Evolutionary conservation across 208 protist genomes (phyloP), one percentile per base, ranked within the genome.

Genomic region (Porcisia deanei): DNA sequence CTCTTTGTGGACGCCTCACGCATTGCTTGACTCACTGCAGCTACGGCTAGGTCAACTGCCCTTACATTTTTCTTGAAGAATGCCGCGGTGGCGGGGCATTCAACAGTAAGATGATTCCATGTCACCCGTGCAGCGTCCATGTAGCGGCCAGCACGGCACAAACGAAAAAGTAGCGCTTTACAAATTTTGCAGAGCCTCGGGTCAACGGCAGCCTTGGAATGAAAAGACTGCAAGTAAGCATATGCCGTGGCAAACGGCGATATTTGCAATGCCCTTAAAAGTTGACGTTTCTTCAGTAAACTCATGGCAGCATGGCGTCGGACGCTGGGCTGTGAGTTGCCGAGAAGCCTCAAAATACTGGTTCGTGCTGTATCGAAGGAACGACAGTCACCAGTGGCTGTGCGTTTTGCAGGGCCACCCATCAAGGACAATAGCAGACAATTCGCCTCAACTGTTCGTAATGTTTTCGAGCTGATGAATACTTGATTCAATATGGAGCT

Each of bases 91-190:
- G 60, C 57, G 0, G 68, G 22, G 20, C 76, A 83, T 16, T 72
- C 41, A 7, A 75, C 75, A 34, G 87, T 88, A 7, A 94, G 80
- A 75, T 94, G 90, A 65, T 94, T 94, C 90, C 90, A 94, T 16
- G 83, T 71, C 6, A 94, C n/a, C 22, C 79, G 80, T 9, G 90
- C 87, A 0, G 90, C 87, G 1, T 85, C 80, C 14, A 58, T 61
- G 54, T 85, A 75, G 8, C 76, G 75, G 7, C 79, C 83, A 0
- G 67, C 49, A 4, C 76, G 71, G n/a, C 81, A 81, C 10, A 88
- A 55, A 7, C 66, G 77, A 16, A 79, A 75, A 3, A 90, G n/a
- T n/a, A 82, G 72, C 5, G 61, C 67, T 7, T 79, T 37, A 57
- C 87, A 89, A 20, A 82, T 79, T 22, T 65, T 65, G 10, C 81